These are phyloP conservation scores for Phalaenopsis equestris DNA, from an alignment of 106 monocot species.

Conservation along the genomic window DNA sequence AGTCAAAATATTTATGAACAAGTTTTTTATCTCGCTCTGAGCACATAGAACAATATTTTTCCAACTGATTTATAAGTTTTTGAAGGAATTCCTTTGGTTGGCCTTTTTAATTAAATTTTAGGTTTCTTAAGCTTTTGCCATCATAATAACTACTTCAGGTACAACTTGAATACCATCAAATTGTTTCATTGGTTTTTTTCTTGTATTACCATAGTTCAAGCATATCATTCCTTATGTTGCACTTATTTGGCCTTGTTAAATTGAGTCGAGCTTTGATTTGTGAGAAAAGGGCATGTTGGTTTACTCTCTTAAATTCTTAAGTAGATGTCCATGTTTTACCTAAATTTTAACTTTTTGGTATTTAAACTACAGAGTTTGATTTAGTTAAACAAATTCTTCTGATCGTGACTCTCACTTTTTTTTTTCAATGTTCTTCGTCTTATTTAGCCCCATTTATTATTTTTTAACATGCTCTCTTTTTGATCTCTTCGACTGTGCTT, in stretches of 20 bases:
- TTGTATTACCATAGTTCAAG: not conserved
- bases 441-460: not conserved
- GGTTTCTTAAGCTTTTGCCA: not conserved
- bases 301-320: not conserved
- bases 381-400: not conserved
- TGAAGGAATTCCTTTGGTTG: not conserved
- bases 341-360: not conserved
- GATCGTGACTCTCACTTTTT: not conserved
- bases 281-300: no score
- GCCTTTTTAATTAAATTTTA: not conserved
- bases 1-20: not conserved
- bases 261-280: no score
- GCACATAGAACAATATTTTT: not conserved
- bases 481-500: not conserved
- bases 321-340: not conserved
- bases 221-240: not conserved
- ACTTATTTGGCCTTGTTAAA: not conserved
- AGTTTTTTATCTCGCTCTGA: not conserved
- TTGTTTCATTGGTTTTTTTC: not conserved
- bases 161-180: not conserved
- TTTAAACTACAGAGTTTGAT: not conserved
- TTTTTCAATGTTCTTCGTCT: not conserved
- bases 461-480: not conserved
- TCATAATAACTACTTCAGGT: no score
- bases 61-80: not conserved